Evolutionary conservation across 1,284 basidiomycete species (phyloP).

Genomic region (Hortiboletus rubellus): DNA sequence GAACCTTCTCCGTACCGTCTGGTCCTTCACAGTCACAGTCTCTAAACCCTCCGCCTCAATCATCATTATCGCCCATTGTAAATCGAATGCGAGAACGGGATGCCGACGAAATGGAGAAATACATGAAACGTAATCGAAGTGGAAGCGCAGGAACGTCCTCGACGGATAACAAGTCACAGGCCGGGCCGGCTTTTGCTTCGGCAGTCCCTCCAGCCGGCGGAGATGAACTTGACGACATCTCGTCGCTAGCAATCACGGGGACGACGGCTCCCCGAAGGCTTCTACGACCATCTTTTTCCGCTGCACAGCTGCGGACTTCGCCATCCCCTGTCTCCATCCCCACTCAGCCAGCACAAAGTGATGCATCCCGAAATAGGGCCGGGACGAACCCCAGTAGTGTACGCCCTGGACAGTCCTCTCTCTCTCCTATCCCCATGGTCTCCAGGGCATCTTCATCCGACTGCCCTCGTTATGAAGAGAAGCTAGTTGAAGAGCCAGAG

Average conservation of each 20-base stretch:
- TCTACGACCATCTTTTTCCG: conserved; percentile 71
- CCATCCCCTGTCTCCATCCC: conserved; percentile 40
- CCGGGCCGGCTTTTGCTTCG: conserved; percentile 48
- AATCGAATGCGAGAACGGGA: conserved; percentile 77
- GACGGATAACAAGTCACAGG: conserved; percentile 65
- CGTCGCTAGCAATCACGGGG: conserved; percentile 50
- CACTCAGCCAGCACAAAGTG: conserved; percentile 40
- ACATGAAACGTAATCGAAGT: conserved; percentile 73
- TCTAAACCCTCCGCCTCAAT: conserved; percentile 34
- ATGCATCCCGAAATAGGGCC: conserved; percentile 55
- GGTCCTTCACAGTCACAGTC: conserved; percentile 42
- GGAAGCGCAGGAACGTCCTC: conserved; percentile 71
- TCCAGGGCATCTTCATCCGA: conserved; percentile 54
- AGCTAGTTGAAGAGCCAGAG: conserved; percentile 46
- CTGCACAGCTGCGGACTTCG: conserved; percentile 65
- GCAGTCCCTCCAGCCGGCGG: conserved; percentile 49
- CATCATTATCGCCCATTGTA: conserved; percentile 68
- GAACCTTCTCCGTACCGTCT: conserved; percentile 47
- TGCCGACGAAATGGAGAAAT: conserved; percentile 82
- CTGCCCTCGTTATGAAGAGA: conserved; percentile 39
- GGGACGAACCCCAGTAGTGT: conserved; percentile 61
- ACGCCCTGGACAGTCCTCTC: conserved; percentile 37
- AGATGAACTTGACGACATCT: conserved; percentile 54
- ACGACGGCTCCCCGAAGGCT: conserved; percentile 56
- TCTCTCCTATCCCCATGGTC: conserved; percentile 44